Evolutionary conservation across 257 asterid species (phyloP).

Genomic region (Scutellaria baicalensis): DNA sequence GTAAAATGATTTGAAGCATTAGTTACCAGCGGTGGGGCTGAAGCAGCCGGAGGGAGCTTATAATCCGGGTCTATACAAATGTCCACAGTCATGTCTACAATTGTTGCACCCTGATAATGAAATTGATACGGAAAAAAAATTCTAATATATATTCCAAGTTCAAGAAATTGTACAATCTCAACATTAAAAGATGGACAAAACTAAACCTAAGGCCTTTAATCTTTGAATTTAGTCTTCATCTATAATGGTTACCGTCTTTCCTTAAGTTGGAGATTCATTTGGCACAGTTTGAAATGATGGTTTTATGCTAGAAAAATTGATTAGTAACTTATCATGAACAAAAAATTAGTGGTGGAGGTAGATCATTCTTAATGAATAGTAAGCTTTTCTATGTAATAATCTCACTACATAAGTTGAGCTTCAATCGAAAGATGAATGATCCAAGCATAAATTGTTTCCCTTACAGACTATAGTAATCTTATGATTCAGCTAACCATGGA

Average conservation of each 20-base stretch:
- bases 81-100: conserved; percentile 77
- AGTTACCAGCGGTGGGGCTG: conserved; percentile 44
- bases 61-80: conserved; percentile 58
- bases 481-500: background rate
- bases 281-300: too few relatives aligned
- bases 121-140: background rate
- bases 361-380: background rate
- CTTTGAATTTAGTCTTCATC: background rate
- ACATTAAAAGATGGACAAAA: background rate
- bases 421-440: background rate
- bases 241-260: background rate
- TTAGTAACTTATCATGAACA: too few relatives aligned
- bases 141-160: background rate
- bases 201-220: background rate
- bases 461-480: too few relatives aligned
- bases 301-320: too few relatives aligned
- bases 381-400: background rate
- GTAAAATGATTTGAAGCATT: background rate
- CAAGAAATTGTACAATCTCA: background rate
- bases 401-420: background rate
- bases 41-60: conserved; percentile 74
- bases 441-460: too few relatives aligned
- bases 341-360: too few relatives aligned
- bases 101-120: conserved; percentile 78
- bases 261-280: too few relatives aligned